Evolutionary conservation across 768 basidiomycete species (phyloP).

Genomic region (Lentinula sp.): DNA sequence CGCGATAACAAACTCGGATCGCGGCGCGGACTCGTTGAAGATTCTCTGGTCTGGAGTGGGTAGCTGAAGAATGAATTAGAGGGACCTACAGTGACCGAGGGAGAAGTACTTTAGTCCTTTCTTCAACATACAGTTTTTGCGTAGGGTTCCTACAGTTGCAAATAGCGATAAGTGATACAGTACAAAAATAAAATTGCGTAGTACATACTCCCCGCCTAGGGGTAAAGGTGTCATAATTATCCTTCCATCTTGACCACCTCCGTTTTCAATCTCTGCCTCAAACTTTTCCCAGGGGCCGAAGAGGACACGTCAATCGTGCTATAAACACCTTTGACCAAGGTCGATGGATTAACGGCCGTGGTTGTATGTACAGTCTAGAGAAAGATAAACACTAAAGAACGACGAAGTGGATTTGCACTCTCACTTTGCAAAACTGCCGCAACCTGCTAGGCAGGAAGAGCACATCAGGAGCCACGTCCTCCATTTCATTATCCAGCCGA

Average conservation of each 20-base stretch:
- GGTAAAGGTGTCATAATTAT: not conserved
- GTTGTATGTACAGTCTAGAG: constrained; percentile 71
- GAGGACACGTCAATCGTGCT: constrained; percentile 33
- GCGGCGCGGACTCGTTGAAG: not conserved
- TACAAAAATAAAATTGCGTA: not conserved
- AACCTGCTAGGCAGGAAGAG: constrained; percentile 83
- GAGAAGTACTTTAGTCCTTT: too few relatives aligned
- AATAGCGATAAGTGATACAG: not conserved
- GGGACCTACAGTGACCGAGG: too few relatives aligned
- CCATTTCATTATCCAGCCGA: constrained; percentile 29
- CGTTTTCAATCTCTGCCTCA: constrained; percentile 27
- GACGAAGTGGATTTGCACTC: not conserved
- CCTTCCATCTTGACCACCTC: constrained; percentile 26
- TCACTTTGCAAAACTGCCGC: constrained; percentile 86
- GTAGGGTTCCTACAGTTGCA: too few relatives aligned
- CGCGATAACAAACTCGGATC: not conserved
- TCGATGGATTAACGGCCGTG: constrained; percentile 82
- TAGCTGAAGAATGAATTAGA: too few relatives aligned
- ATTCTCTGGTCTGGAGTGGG: too few relatives aligned
- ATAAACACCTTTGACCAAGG: constrained; percentile 56
- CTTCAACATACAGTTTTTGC: too few relatives aligned
- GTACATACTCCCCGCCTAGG: not conserved
- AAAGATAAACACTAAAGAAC: not conserved
- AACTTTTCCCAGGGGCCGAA: constrained; percentile 15
- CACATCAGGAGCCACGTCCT: constrained; percentile 68